phyloP scores from a whole-genome alignment of 108 stramenopile species.

The Nannochloropsis gaditana region DNA sequence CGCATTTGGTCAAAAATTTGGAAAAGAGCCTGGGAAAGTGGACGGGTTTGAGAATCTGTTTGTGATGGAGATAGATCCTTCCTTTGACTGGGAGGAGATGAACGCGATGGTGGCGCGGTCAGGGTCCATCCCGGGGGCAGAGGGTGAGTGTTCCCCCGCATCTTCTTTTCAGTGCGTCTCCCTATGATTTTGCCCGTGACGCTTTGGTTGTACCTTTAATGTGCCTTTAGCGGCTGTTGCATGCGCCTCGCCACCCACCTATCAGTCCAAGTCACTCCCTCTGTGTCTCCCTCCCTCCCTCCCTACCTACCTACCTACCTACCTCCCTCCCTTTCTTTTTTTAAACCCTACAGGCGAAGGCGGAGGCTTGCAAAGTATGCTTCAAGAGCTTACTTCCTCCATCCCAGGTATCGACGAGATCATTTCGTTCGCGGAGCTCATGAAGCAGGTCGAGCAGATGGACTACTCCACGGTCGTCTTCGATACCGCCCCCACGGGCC shows the following conservation, averaged over 20 bases:
- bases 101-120: conserved; percentile 55
- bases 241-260: too few species aligned
- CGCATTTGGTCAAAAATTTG: conserved; percentile 98
- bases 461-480: conserved; percentile 96
- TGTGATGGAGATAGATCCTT: conserved; percentile 92
- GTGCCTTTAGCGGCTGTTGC: too few species aligned
- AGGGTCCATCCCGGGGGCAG: conserved; percentile 39
- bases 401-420: conserved; percentile 99
- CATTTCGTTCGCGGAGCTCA: conserved; percentile 93
- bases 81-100: conserved; percentile 75
- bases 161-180: too few species aligned
- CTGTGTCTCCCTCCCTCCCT: not conserved
- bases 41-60: conserved; percentile 90
- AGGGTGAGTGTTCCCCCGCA: not conserved
- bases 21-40: conserved; percentile 90
- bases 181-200: too few species aligned
- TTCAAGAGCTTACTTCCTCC: conserved; percentile 82
- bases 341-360: conserved; percentile 53
- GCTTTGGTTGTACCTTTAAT: too few species aligned
- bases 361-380: conserved; percentile 67
- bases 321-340: not conserved
- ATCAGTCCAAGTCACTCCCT: too few species aligned
- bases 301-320: not conserved
- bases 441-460: conserved; percentile 77
- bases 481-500: conserved; percentile 98